Evolutionary conservation across 2,329 filamentous ascomycete species (phyloP).

Genomic region (Piedraia hortae): DNA sequence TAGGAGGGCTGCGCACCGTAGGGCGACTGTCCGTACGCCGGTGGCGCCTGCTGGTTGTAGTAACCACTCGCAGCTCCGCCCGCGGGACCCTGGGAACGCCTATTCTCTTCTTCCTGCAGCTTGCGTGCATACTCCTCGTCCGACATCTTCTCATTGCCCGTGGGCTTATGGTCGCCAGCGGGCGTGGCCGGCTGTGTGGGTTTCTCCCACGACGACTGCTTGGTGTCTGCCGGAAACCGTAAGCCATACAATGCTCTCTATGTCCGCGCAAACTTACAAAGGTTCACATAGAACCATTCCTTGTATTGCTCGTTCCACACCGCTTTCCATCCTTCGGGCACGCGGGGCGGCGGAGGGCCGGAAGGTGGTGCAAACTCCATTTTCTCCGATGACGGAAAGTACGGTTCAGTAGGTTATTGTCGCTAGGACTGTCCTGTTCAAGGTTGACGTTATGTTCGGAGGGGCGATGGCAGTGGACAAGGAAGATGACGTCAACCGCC

Average conservation of each 20-base stretch:
- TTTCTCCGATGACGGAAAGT: conserved; percentile 5
- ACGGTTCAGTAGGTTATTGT: no score
- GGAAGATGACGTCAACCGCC: no score
- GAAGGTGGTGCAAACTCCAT: conserved; percentile 12
- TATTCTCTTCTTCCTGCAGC: conserved; percentile 63
- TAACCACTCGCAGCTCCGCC: conserved; percentile 21
- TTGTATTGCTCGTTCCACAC: conserved; percentile 72
- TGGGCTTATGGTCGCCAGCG: conserved; percentile 15
- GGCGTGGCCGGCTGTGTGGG: conserved; percentile 41
- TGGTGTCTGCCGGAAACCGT: conserved; percentile 26
- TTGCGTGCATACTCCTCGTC: conserved; percentile 45
- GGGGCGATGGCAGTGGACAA: no score
- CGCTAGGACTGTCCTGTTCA: no score
- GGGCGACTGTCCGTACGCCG: not conserved
- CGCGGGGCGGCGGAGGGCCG: conserved; percentile 11
- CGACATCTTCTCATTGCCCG: conserved; percentile 18
- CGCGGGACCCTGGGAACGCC: conserved; percentile 22
- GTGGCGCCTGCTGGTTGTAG: conserved; percentile 14
- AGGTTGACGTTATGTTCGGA: no score
- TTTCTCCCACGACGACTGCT: conserved; percentile 72
- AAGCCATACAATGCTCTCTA: not conserved
- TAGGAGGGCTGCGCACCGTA: conserved; percentile 7
- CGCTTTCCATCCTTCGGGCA: conserved; percentile 56
- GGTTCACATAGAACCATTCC: conserved; percentile 86
- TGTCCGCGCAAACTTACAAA: conserved; percentile 14